Conservation (phyloP, 108 stramenopile species). For the Hondaea fermentalgiana region DNA sequence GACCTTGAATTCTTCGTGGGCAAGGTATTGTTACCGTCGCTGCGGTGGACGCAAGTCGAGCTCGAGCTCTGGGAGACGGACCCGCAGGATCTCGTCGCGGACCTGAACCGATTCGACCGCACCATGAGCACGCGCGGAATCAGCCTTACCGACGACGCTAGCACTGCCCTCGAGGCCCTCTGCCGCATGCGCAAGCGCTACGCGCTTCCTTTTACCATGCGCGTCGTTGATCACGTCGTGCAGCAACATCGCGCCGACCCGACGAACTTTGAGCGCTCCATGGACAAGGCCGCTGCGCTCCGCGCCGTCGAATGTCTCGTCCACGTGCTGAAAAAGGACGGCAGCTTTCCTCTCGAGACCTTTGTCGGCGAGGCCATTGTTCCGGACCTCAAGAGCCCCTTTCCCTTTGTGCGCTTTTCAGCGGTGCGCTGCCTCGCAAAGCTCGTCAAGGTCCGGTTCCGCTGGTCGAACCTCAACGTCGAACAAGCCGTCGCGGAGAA, state of each 20-base stretch:
- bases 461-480: background rate
- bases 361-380: background rate
- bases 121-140: background rate
- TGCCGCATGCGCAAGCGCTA: slow-evolving; percentile 9
- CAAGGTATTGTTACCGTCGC: background rate
- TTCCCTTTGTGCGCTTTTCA: background rate
- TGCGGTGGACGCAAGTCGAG: background rate
- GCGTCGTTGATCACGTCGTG: background rate
- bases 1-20: background rate
- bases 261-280: background rate
- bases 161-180: background rate
- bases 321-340: background rate
- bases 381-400: background rate
- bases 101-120: background rate
- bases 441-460: background rate
- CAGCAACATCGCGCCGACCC: background rate
- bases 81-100: background rate
- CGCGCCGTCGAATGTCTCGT: background rate
- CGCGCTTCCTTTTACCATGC: background rate
- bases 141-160: background rate
- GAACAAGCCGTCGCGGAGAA: background rate
- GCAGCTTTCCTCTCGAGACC: background rate
- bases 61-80: slow-evolving; percentile 3
- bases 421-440: background rate
- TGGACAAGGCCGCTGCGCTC: background rate